A percentile compares a stretch with the other conserved stretches of the same genome.
These are phyloP conservation scores for Lathyrus oleraceus DNA, from an alignment of 306 rosid species.

Conservation along the genomic window DNA sequence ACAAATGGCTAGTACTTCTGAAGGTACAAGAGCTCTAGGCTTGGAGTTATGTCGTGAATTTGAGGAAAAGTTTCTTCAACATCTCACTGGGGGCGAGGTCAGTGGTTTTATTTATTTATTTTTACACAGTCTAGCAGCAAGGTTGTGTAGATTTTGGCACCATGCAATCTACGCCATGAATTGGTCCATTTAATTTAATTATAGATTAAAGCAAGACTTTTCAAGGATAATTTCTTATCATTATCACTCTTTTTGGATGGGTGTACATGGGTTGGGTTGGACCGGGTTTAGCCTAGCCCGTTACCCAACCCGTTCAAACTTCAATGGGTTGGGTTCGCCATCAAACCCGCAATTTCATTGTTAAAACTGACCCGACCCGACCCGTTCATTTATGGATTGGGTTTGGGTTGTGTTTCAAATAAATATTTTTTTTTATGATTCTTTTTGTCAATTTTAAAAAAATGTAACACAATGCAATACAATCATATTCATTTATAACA, in stretches of 20 bases:
- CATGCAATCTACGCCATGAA: conserved; percentile 7
- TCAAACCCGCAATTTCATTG: too few species aligned
- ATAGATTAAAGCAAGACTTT: conserved; percentile 23
- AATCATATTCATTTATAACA: too few species aligned
- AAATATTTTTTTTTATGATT: too few species aligned
- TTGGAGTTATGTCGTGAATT: conserved; percentile 98
- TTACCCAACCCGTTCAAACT: too few species aligned
- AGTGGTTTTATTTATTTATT: conserved; percentile 36
- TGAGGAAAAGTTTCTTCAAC: conserved; percentile 96
- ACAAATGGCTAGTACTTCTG: conserved; percentile 82
- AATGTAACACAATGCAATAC: too few species aligned
- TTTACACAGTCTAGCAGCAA: conserved; percentile 14
- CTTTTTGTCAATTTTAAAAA: too few species aligned
- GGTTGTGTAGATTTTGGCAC: conserved; percentile 21
- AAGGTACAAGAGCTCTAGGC: conserved; percentile 96
- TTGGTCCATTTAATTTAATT: conserved; percentile 26
- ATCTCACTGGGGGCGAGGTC: conserved; percentile 96
- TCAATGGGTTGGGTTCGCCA: too few species aligned
- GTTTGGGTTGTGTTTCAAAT: too few species aligned
- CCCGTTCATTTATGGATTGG: too few species aligned
- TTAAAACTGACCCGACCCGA: too few species aligned
- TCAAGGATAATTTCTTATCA: conserved; percentile 27
- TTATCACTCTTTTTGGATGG: conserved; percentile 3
- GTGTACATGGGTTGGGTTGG: too few species aligned
- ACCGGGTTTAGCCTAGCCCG: too few species aligned